Base-by-base conservation (phyloP, 257 asterid genomes). In the Galeopsis tetrahit region DNA sequence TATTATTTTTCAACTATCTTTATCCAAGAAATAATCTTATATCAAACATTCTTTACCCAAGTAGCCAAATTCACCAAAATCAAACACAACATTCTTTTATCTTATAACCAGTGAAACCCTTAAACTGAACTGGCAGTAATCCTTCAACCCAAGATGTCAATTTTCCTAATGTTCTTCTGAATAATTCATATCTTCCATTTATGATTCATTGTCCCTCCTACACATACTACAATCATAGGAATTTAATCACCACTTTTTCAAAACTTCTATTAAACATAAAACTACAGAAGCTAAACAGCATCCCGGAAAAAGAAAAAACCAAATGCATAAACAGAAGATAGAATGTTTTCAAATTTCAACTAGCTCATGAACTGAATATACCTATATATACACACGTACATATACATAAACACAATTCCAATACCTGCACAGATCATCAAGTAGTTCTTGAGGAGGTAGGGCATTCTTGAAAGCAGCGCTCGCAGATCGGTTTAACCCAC, bases 391-490 rank as follows among this genome's bases (percentile, higher is more conserved):
- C 9, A 51, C 2, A 46, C 6, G 10, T 1, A 46, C 6, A 46
- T 2, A 46, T 10, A 46, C 7, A 48, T 2, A 48, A 7, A 49
- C 15, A 49, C 3, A 48, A 40, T n/a, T 49, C 3, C 15, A 0
- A 31, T 3, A 91, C 98, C 96, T 95, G 95, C 99, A 95, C 64
- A 95, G 96, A 87, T 95, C 98, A 82, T 92, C 96, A 33, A 92
- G 89, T 57, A 91, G 95, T 82, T 95, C 99, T 81, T 92, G 95
- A 67, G 99, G 96, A 77, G 98, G 99, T 3, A 95, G 93, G 17
- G 85, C 86, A 67, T 83, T 85, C 78, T 95, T 92, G 63, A 87
- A 82, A 17, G 91, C 46, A 76, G 93, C 79, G 75, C 85, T 81
- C 35, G 90, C 73, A 75, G 93, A 84, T 85, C 96, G 87, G 76